phyloP scores from a whole-genome alignment of 331 rosid genomes.

The Malus hybrid region DNA sequence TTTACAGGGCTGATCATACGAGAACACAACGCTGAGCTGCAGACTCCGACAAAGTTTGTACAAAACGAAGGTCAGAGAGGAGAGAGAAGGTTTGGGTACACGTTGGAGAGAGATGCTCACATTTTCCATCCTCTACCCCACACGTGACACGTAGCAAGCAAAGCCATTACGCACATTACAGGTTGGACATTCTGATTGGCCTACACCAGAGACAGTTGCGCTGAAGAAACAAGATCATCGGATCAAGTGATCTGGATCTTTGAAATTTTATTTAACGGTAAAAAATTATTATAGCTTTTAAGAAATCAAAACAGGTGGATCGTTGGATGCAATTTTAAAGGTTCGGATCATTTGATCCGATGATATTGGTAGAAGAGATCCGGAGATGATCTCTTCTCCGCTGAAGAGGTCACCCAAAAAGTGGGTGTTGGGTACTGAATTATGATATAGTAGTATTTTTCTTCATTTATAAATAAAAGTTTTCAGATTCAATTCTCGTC shows the following conservation, averaged over 20 bases:
- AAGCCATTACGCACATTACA: conserved; percentile 7
- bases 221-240: conserved; percentile 25
- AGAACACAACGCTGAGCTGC: not conserved
- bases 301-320: no score
- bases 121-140: not conserved
- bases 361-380: no score
- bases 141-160: not conserved
- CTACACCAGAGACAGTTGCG: conserved; percentile 30
- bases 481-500: no score
- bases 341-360: no score
- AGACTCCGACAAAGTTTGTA: conserved; percentile 10
- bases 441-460: no score
- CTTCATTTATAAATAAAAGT: no score
- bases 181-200: conserved; percentile 20
- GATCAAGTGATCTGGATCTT: no score
- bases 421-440: no score
- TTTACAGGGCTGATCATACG: not conserved
- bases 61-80: not conserved
- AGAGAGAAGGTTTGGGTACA: not conserved
- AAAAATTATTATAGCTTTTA: no score
- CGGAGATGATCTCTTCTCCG: not conserved
- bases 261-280: no score
- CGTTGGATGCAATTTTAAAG: conserved; percentile 10
- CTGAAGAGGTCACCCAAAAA: conserved; percentile 31
- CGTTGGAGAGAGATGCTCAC: conserved; percentile 11